Evolutionary conservation across 2,329 filamentous ascomycete species (phyloP).

Genomic region (Claviceps lovelessii): DNA sequence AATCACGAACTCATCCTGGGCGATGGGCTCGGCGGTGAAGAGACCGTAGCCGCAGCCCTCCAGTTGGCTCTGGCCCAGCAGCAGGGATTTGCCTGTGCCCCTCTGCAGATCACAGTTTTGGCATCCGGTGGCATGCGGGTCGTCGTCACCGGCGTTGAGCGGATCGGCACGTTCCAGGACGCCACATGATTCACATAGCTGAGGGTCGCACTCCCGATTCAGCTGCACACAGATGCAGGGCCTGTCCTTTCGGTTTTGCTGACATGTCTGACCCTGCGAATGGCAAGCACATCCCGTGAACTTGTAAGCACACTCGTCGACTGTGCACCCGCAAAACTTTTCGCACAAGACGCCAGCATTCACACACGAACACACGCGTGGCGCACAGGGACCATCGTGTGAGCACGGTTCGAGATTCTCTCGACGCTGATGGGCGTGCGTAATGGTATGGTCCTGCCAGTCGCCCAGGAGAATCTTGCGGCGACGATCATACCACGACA

Average conservation of each 20-base stretch:
- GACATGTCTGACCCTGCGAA: constrained; percentile 42
- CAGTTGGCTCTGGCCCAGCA: constrained; percentile 57
- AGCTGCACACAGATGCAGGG: constrained; percentile 58
- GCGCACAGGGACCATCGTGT: constrained; percentile 53
- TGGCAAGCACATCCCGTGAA: constrained; percentile 56
- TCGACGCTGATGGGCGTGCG: constrained; percentile 40
- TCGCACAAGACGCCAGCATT: constrained; percentile 52
- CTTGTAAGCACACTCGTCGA: constrained; percentile 44
- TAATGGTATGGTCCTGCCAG: constrained; percentile 40
- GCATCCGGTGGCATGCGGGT: constrained; percentile 45
- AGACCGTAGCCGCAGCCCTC: constrained; percentile 59
- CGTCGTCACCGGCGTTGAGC: constrained; percentile 45
- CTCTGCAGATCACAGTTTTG: constrained; percentile 61
- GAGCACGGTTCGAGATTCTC: constrained; percentile 50
- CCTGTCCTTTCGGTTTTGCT: constrained; percentile 38
- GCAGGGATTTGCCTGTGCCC: constrained; percentile 47
- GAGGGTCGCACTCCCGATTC: constrained; percentile 68
- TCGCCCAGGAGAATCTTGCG: constrained; percentile 39
- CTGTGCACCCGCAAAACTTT: constrained; percentile 52
- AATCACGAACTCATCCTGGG: constrained; percentile 57
- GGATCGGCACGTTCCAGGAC: constrained; percentile 55
- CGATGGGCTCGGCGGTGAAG: constrained; percentile 54
- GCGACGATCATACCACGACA: constrained; percentile 42
- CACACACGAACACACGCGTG: constrained; percentile 48
- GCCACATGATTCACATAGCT: constrained; percentile 58